Base-by-base conservation (phyloP, 169 alveolate genomes). In the Eimeria necatrix region DNA sequence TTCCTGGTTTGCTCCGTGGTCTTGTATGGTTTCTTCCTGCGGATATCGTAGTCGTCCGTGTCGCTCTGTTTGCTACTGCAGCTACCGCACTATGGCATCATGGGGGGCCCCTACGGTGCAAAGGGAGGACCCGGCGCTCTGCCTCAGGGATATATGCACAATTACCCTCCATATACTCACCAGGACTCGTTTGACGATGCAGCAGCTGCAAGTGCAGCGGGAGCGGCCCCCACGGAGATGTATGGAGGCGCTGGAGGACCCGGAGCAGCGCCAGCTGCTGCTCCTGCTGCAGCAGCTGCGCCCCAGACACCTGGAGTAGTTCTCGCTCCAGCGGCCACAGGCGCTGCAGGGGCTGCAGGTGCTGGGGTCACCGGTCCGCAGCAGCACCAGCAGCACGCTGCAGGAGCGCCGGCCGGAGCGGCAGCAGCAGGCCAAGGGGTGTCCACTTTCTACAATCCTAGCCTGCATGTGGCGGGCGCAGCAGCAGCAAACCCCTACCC, bases 31-130 rank as follows among this genome's bases (percentile, higher is more conserved):
- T 32, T 32, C 41, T 9, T 73, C 52, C 48, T 20, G 84, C 84
- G 20, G 48, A 4, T 73, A 7, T 49, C 26, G 84, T 10, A 53
- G 4, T 41, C 41, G 53, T 0, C 9, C 41, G 60, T 74, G 85
- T 51, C 32, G 85, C 60, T 10, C 20, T 56, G 68, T 56, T 56
- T 74, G 84, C 20, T 49, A 0, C 59, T 78, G 89, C 89, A 80
- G 89, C 71, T 80, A 68, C 89, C 89, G 89, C 89, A 80, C 70
- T 80, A 80, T 68, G 70, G 89, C n/a, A 49, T 80, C 14, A 52
- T 80, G 89, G 89, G 89, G 71, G 89, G 89, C 89, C 89, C 89
- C 70, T 80, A 80, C 8, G 89, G 89, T n/a, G 89, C 89, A 3
- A 80, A 80, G 70, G 89, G 89, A 46, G 89, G 89, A 64, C 89